These are phyloP conservation scores for Dactylonectria macrodidyma DNA, from an alignment of 2,329 filamentous ascomycete genomes.

Conservation along the genomic window DNA sequence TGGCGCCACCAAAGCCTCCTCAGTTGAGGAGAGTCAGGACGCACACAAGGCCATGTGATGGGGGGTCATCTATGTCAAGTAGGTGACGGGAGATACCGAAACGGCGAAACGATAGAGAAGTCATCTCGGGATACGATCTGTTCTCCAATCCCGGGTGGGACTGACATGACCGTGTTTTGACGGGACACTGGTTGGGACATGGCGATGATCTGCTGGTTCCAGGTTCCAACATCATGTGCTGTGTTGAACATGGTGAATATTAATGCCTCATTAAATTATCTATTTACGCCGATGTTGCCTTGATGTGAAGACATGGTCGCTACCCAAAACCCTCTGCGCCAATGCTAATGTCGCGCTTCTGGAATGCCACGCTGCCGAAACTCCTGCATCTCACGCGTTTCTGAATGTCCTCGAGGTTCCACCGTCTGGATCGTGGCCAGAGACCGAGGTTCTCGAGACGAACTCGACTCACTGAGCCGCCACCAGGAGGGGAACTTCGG, in stretches of 20 bases:
- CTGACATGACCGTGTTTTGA: too few species aligned
- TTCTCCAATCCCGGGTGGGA: too few species aligned
- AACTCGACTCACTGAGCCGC: neutral
- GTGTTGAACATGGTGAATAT: neutral
- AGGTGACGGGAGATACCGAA: too few species aligned
- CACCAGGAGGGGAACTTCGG: slow-evolving; percentile 5
- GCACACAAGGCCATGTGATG: too few species aligned
- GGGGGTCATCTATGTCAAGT: too few species aligned
- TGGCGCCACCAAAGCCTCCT: too few species aligned
- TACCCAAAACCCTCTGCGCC: neutral
- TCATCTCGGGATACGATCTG: too few species aligned
- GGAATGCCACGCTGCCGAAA: neutral
- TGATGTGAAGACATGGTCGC: neutral
- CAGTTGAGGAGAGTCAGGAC: too few species aligned
- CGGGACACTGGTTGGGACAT: too few species aligned
- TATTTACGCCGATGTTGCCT: neutral
- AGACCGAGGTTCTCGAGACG: neutral
- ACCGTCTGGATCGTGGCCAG: neutral
- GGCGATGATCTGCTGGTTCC: neutral
- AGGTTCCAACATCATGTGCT: neutral
- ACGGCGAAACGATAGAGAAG: too few species aligned
- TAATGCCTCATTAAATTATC: neutral
- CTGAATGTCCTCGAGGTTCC: neutral
- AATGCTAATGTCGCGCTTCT: neutral
- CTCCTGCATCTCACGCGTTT: neutral